Evolutionary conservation across 768 basidiomycete species (phyloP), one percentile per base, ranked within the genome.

Genomic region (Cyclocybe aegerita): DNA sequence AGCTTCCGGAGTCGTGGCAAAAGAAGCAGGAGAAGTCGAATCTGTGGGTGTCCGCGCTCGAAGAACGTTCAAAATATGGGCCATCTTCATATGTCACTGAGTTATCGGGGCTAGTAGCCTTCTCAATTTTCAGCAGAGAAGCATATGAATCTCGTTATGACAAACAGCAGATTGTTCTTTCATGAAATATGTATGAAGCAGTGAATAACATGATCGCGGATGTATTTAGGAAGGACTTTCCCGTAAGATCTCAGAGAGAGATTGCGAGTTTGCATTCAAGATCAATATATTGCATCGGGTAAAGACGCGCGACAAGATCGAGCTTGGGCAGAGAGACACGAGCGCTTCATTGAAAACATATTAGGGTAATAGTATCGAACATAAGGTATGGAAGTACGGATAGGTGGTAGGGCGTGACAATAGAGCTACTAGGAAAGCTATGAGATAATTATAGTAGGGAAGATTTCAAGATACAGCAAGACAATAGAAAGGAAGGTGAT

Each of bases 391-490:
- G 54, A 50, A 38, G 34, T 58, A 53, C 48, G 43, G 44, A 43
- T 43, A 47, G 29, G 44, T 42, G 44, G 48, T 46, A 48, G 50
- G 49, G 46, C 53, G 56, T 53, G 53, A 49, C 45, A 52, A 60
- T 60, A 60, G 45, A 34, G 33, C 46, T 53, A 56, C 40, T 53
- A 48, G 43, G 43, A 50, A 49, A 49, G 48, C 46, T 43, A 45
- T 52, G 48, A 43, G 53, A 58, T 46, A 55, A 57, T 57, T 53
- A 56, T 55, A 53, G 50, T 35, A 36, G 41, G 50, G 43, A 47
- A 56, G 43, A 17, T 53, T 51, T 49, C 53, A 58, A 55, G 59
- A 57, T 53, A 58, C 50, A 53, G 44, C 39, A 57, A 56, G 52
- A 58, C 49, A 56, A 58, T 53, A 50, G 54, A 52, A 45, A 35